phyloP scores from a whole-genome alignment of 805 yeast species.

The Barnettozyma salicaria region DNA sequence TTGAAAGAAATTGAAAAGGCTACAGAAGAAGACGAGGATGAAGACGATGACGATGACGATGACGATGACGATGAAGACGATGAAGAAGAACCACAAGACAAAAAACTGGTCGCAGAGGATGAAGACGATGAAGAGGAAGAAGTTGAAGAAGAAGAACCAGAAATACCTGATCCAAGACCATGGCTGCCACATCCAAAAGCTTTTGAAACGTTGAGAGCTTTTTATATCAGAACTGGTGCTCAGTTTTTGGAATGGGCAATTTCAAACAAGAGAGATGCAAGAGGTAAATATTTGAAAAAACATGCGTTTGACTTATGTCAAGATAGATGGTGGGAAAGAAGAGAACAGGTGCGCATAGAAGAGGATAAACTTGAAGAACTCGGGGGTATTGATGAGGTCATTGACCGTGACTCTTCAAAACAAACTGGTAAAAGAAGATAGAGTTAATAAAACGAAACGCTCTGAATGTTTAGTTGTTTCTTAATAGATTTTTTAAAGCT shows the following conservation, averaged over 20 bases:
- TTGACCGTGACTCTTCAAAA: slow-evolving; percentile 61
- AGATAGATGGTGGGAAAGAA: slow-evolving; percentile 98
- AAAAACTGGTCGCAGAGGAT: slow-evolving; percentile 32
- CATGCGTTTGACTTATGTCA: slow-evolving; percentile 88
- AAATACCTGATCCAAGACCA: slow-evolving; percentile 86
- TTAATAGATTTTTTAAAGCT: not conserved
- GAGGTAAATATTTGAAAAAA: slow-evolving; percentile 86
- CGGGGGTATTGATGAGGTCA: slow-evolving; percentile 85
- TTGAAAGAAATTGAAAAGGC: slow-evolving; percentile 48
- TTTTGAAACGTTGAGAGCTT: slow-evolving; percentile 76
- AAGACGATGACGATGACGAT: slow-evolving; percentile 56
- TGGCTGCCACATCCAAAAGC: slow-evolving; percentile 98
- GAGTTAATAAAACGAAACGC: not conserved
- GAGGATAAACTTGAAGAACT: slow-evolving; percentile 87
- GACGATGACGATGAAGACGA: slow-evolving; percentile 69
- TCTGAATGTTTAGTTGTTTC: not conserved
- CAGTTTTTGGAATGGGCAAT: slow-evolving; percentile 90
- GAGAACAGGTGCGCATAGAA: slow-evolving; percentile 81
- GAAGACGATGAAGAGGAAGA: slow-evolving; percentile 65
- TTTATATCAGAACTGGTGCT: slow-evolving; percentile 82
- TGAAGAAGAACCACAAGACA: slow-evolving; percentile 37
- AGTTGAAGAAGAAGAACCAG: slow-evolving; percentile 55
- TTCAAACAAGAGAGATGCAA: slow-evolving; percentile 73
- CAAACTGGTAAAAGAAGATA: slow-evolving; percentile 52
- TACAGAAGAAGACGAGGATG: slow-evolving; percentile 53